Evolutionary conservation across 129 eudicot species (phyloP).

Genomic region (Flaveria ramosissima): DNA sequence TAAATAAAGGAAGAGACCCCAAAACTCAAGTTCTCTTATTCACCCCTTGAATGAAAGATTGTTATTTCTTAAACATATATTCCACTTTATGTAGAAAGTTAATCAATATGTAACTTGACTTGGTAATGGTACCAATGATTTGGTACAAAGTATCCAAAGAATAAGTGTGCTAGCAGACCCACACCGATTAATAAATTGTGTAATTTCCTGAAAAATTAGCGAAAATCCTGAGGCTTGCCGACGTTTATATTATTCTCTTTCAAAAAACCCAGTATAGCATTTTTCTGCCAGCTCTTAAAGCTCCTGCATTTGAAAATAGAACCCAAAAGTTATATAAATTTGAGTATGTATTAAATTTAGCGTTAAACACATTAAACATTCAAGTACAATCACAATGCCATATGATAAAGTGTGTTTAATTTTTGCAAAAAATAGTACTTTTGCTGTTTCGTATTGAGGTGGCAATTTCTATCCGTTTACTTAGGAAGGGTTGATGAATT

Average conservation of each 20-base stretch:
- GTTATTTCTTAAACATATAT: no score
- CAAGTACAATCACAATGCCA: not conserved
- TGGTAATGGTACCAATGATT: conserved; percentile 15
- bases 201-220: conserved; percentile 29
- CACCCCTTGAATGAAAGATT: not conserved
- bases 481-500: not conserved
- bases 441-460: not conserved
- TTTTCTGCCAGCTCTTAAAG: conserved; percentile 75
- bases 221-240: conserved; percentile 56
- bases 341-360: no score
- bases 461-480: not conserved
- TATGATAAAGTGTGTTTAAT: not conserved
- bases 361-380: not conserved
- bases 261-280: conserved; percentile 51
- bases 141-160: conserved; percentile 19
- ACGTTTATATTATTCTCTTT: conserved; percentile 54
- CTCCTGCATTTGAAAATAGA: conserved; percentile 50
- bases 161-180: conserved; percentile 4
- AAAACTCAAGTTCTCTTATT: conserved; percentile 17
- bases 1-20: not conserved
- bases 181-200: not conserved
- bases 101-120: conserved; percentile 17
- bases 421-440: not conserved
- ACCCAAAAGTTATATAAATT: not conserved
- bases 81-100: not conserved